A percentile compares a stretch with the other conserved stretches of the same genome.
Conservation (phyloP, 2,329 filamentous ascomycete species). For the Aspergillus jensenii region DNA sequence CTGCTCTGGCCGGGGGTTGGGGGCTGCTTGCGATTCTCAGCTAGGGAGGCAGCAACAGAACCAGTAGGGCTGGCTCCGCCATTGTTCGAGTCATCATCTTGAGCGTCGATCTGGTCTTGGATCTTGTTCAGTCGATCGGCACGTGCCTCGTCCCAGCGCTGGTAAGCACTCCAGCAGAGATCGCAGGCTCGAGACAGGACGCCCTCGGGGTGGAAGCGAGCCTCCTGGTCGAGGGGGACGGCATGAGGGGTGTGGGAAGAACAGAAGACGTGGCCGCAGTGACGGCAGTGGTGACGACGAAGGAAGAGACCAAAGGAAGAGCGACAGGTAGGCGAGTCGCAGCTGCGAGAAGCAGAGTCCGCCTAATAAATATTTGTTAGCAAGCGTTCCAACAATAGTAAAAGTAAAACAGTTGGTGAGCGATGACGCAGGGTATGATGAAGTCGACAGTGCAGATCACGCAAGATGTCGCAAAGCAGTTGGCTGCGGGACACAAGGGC, state of each 20-base stretch:
- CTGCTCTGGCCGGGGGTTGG: slow-evolving; percentile 28
- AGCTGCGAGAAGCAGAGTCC: slow-evolving; percentile 56
- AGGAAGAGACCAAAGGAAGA: slow-evolving; percentile 61
- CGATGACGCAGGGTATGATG: slow-evolving; percentile 8
- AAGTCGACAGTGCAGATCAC: slow-evolving; percentile 19
- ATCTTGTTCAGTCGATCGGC: slow-evolving; percentile 54
- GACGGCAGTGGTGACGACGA: slow-evolving; percentile 66
- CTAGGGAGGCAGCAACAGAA: slow-evolving; percentile 24
- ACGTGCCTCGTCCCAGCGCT: slow-evolving; percentile 54
- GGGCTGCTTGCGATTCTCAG: slow-evolving; percentile 23
- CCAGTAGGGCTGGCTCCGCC: slow-evolving; percentile 17
- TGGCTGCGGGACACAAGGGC: slow-evolving; percentile 23
- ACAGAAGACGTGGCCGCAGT: slow-evolving; percentile 67
- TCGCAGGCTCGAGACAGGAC: slow-evolving; percentile 59
- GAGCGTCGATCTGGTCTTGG: slow-evolving; percentile 35
- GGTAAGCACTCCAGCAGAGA: slow-evolving; percentile 59
- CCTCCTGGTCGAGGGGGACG: slow-evolving; percentile 63
- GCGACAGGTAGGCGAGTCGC: slow-evolving; percentile 59
- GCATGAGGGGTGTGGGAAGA: slow-evolving; percentile 56
- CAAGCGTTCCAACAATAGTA: not conserved
- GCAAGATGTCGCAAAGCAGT: slow-evolving; percentile 24
- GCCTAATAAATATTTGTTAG: slow-evolving; percentile 45
- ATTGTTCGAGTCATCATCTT: slow-evolving; percentile 21
- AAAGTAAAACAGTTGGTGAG: not conserved
- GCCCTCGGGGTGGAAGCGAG: slow-evolving; percentile 62